Evolutionary conservation across 1,284 basidiomycete species (phyloP), one percentile per base, ranked within the genome.

Genomic region (Cystobasidium pallidum): DNA sequence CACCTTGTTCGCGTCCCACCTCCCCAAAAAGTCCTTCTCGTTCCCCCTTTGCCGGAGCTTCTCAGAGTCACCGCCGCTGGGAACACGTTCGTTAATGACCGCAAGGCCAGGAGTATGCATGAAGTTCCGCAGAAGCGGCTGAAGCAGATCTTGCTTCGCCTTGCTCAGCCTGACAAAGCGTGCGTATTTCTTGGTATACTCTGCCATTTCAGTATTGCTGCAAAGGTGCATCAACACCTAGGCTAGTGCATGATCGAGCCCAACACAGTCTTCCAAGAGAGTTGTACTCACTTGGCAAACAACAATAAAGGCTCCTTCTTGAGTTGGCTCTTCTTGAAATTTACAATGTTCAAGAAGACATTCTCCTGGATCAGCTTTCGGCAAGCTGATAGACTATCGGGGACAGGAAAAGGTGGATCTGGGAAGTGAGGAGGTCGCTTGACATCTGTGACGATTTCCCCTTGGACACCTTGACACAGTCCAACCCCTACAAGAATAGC

Each of bases 121-220:
- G 39, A 62, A 28, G 17, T 45, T 39, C 19, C 59, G 39, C 41
- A 65, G 24, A 15, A 65, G 63, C 24, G 63, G 63, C 13, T 47
- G 19, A 8, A 65, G 63, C 6, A 49, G 21, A 19, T 52, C 63
- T 24, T 52, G 43, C 30, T 65, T 65, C 1, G 63, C 63, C 24
- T 52, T 51, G 43, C 8, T 47, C 43, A 65, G 26, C 15, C 19
- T 45, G 34, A 51, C n/a, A 47, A 30, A 65, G 24, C 63, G 63
- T 21, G 32, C 24, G 49, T 65, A 39, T 28, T 65, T 65, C 32
- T 49, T 49, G 1, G 63, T 65, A n/a, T 65, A 65, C 11, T 51
- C 43, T 15, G 7, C 21, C 43, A 65, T 28, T n/a, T 45, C 63
- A 7, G 24, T 51, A n/a, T 45, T 36, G 47, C 63, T 65, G 47